phyloP scores from a whole-genome alignment of 148 eudicot genomes.

The Nyssa sinensis region DNA sequence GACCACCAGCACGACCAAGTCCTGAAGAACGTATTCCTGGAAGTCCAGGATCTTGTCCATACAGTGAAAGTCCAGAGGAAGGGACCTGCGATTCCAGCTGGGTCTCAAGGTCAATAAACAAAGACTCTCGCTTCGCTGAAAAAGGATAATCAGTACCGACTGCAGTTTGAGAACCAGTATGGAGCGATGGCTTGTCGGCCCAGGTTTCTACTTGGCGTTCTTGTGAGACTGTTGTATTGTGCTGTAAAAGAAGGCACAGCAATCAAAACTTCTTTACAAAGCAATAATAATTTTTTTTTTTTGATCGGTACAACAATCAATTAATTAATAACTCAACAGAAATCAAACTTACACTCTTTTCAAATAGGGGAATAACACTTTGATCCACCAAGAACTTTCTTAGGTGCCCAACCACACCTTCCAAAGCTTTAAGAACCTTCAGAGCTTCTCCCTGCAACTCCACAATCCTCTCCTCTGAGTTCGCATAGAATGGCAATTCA shows the following conservation, averaged over 20 bases:
- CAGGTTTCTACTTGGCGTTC: conserved; percentile 45
- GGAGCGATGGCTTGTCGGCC: conserved; percentile 47
- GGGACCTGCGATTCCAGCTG: conserved; percentile 40
- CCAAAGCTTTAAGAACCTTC: conserved; percentile 79
- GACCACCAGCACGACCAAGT: conserved; percentile 49
- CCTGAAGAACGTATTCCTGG: conserved; percentile 54
- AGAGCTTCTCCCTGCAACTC: conserved; percentile 86
- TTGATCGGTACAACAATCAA: conserved; percentile 20
- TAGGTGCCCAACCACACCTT: conserved; percentile 75
- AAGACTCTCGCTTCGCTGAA: conserved; percentile 34
- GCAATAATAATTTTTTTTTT: conserved; percentile 14
- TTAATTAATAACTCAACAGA: conserved; percentile 5
- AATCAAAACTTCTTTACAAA: neutral
- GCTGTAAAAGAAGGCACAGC: conserved; percentile 21
- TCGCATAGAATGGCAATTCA: conserved; percentile 65
- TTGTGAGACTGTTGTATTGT: conserved; percentile 30
- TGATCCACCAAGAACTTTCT: conserved; percentile 94
- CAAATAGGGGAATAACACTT: conserved; percentile 78
- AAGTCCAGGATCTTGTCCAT: conserved; percentile 57
- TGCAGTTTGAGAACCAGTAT: conserved; percentile 29
- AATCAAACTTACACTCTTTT: conserved; percentile 62
- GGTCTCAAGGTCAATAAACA: conserved; percentile 44
- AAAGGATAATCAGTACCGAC: conserved; percentile 40
- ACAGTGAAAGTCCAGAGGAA: conserved; percentile 48
- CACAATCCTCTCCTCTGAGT: conserved; percentile 78